phyloP scores from a whole-genome alignment of 2,329 filamentous ascomycete genomes.

The Tolypocladium capitatum region DNA sequence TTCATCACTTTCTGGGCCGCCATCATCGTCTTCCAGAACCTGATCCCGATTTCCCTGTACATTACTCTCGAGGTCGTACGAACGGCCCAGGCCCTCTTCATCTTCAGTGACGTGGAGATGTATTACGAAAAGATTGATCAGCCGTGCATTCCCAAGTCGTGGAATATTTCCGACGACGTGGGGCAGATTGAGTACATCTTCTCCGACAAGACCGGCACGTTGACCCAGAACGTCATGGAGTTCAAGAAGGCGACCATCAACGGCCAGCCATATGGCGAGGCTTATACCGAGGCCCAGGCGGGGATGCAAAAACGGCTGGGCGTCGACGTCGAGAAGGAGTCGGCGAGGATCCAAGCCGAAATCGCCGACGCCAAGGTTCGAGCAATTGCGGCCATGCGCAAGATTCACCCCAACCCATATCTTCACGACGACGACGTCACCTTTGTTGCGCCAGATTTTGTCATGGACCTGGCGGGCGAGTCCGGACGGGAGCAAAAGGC shows the following conservation, averaged over 20 bases:
- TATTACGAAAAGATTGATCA: conserved; percentile 93
- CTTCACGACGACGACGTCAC: conserved; percentile 81
- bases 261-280: conserved; percentile 90
- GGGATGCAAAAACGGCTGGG: conserved; percentile 91
- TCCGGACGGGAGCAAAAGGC: conserved; percentile 63
- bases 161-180: conserved; percentile 97
- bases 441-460: conserved; percentile 82
- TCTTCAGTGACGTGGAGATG: conserved; percentile 92
- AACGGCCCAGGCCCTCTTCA: conserved; percentile 88
- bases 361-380: conserved; percentile 65
- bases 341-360: conserved; percentile 55
- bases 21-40: conserved; percentile 91
- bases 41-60: conserved; percentile 96
- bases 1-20: conserved; percentile 96
- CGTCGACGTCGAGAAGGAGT: conserved; percentile 72
- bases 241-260: conserved; percentile 98
- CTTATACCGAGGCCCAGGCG: conserved; percentile 91
- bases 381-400: conserved; percentile 61
- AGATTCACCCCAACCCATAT: conserved; percentile 79
- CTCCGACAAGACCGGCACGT: conserved; percentile 91
- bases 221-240: conserved; percentile 98
- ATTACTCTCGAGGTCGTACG: conserved; percentile 94
- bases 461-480: conserved; percentile 67
- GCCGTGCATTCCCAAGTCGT: conserved; percentile 91
- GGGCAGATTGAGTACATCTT: conserved; percentile 99